Conservation (phyloP, 768 basidiomycete genomes). For the Boletellus sp. region DNA sequence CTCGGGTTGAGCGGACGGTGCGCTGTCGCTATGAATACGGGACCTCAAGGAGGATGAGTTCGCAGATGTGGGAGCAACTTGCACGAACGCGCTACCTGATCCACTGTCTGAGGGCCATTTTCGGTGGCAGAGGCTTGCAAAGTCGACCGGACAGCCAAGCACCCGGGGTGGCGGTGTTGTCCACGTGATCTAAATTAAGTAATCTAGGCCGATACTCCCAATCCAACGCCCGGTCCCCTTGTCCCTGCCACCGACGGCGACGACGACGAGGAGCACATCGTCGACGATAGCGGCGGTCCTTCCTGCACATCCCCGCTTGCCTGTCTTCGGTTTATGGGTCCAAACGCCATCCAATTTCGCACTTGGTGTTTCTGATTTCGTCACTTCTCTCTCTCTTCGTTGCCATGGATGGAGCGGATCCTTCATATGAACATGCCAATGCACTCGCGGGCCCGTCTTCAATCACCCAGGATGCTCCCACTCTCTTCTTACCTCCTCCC, state of each 20-base stretch:
- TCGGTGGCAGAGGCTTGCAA: no score
- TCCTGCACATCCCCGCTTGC: neutral
- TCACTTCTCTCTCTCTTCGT: slow-evolving; percentile 14
- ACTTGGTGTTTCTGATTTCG: slow-evolving; percentile 26
- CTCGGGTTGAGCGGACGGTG: slow-evolving; percentile 18
- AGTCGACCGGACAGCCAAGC: no score
- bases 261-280: slow-evolving; percentile 29
- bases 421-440: slow-evolving; percentile 37
- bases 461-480: slow-evolving; percentile 18
- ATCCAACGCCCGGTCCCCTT: slow-evolving; percentile 35
- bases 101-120: slow-evolving; percentile 22
- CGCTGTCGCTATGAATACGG: neutral
- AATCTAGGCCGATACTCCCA: slow-evolving; percentile 28
- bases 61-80: neutral
- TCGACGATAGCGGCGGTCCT: slow-evolving; percentile 26
- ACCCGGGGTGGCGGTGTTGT: slow-evolving; percentile 12
- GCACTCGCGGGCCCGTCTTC: slow-evolving; percentile 65
- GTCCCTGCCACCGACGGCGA: slow-evolving; percentile 35
- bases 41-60: slow-evolving; percentile 3
- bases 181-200: slow-evolving; percentile 32
- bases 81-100: slow-evolving; percentile 16
- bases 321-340: slow-evolving; percentile 16
- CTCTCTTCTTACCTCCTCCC: slow-evolving; percentile 30
- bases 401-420: slow-evolving; percentile 30
- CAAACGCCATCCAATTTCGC: slow-evolving; percentile 1